Percentiles rank a stretch among this genome's conserved stretches.
These are phyloP conservation scores for Myxozyma nipponensis DNA, from an alignment of 805 yeast species.

Conservation along the genomic window DNA sequence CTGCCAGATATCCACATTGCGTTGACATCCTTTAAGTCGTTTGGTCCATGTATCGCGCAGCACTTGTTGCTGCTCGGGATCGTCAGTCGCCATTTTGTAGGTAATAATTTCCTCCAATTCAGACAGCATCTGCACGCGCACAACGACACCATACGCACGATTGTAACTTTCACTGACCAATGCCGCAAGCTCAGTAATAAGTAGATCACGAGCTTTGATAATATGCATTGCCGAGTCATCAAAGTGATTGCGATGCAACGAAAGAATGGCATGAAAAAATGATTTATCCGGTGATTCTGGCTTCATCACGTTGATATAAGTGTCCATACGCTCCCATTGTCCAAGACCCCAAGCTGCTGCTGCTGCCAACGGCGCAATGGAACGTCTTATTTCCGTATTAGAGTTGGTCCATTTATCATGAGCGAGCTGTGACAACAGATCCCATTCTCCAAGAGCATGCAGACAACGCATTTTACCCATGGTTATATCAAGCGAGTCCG, in stretches of 20 bases:
- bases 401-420: conserved; percentile 78
- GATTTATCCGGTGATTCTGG: conserved; percentile 91
- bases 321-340: conserved; percentile 95
- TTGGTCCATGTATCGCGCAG: conserved; percentile 93
- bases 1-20: conserved; percentile 99
- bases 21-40: conserved; percentile 86
- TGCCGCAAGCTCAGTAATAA: conserved; percentile 91
- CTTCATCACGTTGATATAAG: conserved; percentile 85
- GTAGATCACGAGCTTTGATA: conserved; percentile 75
- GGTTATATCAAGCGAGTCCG: conserved; percentile 70
- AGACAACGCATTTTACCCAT: conserved; percentile 98
- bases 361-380: conserved; percentile 95
- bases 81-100: conserved; percentile 79
- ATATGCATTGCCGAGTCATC: conserved; percentile 77
- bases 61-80: conserved; percentile 69
- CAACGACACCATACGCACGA: conserved; percentile 95
- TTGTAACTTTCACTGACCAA: conserved; percentile 92
- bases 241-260: conserved; percentile 81
- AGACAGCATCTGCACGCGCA: conserved; percentile 94
- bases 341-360: conserved; percentile 99
- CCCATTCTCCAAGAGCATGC: conserved; percentile 99
- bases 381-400: conserved; percentile 66
- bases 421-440: conserved; percentile 78
- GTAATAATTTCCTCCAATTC: conserved; percentile 92
- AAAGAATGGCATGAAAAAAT: conserved; percentile 86